A percentile compares a stretch with the other conserved stretches of the same genome.
Conservation (phyloP, 2,329 filamentous ascomycete species). For the Emericellopsis atlantica region DNA sequence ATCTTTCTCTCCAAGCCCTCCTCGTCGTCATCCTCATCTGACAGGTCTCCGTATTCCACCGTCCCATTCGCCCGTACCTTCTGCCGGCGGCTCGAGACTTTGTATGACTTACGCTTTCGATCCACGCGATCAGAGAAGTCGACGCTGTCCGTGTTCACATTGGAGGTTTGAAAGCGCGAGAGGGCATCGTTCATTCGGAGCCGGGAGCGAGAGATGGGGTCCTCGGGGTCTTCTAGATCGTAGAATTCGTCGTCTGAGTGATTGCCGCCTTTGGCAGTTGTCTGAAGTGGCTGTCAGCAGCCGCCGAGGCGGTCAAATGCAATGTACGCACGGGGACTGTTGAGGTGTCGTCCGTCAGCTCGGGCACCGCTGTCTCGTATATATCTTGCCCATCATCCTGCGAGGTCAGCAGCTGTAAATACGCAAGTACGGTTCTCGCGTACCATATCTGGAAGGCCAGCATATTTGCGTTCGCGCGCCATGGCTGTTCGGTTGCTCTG, state of each 20-base stretch:
- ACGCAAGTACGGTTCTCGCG: constrained; percentile 5
- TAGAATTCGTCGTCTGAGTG: constrained; percentile 51
- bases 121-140: constrained; percentile 87
- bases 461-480: constrained; percentile 72
- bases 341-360: constrained; percentile 79
- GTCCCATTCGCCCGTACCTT: constrained; percentile 50
- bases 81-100: constrained; percentile 55
- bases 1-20: constrained; percentile 70
- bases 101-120: constrained; percentile 74
- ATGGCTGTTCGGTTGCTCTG: constrained; percentile 24
- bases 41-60: constrained; percentile 60
- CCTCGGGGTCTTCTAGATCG: constrained; percentile 47
- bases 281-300: constrained; percentile 19
- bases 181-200: constrained; percentile 71
- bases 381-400: constrained; percentile 89
- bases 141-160: constrained; percentile 63
- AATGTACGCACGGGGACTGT: constrained; percentile 57
- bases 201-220: constrained; percentile 62
- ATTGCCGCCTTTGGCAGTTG: constrained; percentile 37
- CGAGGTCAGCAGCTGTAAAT: constrained; percentile 9
- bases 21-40: constrained; percentile 56
- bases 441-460: constrained; percentile 68
- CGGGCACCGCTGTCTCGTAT: constrained; percentile 71
- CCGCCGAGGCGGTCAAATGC: neutral
- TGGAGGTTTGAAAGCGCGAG: constrained; percentile 61